Conservation (phyloP, 345 rosid genomes). For the Aquilaria yunnanensis region DNA sequence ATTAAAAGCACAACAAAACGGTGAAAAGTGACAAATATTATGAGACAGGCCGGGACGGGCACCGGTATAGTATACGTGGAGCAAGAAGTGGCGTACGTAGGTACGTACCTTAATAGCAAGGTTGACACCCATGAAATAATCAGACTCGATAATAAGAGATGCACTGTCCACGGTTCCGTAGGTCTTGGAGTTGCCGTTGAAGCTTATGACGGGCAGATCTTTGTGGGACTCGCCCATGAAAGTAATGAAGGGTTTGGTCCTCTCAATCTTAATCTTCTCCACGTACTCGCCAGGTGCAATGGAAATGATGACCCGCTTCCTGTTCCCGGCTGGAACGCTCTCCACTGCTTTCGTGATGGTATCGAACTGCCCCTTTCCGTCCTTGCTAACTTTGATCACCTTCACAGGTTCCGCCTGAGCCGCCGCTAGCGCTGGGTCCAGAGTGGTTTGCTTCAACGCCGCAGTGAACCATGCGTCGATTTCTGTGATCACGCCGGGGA, state of each 20-base stretch:
- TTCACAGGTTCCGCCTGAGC: conserved; percentile 21
- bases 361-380: conserved; percentile 46
- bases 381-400: conserved; percentile 34
- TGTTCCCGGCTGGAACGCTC: conserved; percentile 38
- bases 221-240: conserved; percentile 33
- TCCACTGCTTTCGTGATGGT: conserved; percentile 46
- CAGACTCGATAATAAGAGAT: conserved; percentile 41
- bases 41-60: too few relatives aligned
- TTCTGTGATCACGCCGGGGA: too few relatives aligned
- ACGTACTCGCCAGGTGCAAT: conserved; percentile 43
- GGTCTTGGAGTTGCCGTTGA: conserved; percentile 33
- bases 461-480: too few relatives aligned
- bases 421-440: conserved; percentile 26
- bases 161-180: conserved; percentile 72
- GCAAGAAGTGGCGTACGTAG: too few relatives aligned
- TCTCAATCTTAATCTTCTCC: conserved; percentile 52
- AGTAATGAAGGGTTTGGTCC: conserved; percentile 46
- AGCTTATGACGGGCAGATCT: conserved; percentile 27
- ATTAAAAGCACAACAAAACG: background rate
- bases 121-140: conserved; percentile 56
- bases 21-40: too few relatives aligned
- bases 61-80: too few relatives aligned
- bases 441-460: too few relatives aligned
- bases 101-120: conserved; percentile 9
- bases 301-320: conserved; percentile 38